Base-by-base conservation (phyloP, 768 basidiomycete genomes). In the Podaxis rugospora region DNA sequence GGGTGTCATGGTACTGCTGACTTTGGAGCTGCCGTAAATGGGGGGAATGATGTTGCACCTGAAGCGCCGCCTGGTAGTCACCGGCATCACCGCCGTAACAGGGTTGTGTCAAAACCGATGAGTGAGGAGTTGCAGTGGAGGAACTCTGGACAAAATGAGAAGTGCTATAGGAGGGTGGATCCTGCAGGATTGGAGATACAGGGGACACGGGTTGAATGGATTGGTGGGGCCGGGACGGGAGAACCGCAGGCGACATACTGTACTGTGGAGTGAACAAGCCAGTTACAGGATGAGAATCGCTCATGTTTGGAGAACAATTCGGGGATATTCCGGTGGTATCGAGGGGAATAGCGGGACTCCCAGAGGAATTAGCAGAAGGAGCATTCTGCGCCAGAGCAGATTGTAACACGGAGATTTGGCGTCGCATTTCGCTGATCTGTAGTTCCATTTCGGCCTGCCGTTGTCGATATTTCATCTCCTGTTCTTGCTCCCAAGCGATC, bases 401-500 rank as follows among this genome's bases (percentile, higher is more conserved):
- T 27, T 58, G 58, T 16, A 69, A 44, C 36, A 55, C 35, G 23
- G 64, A 49, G 27, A 69, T 66, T 44, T 67, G 65, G 23, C 63
- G 62, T 35, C 61, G 65, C 64, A 67, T 64, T 57, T 64, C 66
- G 54, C 28, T 44, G 28, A 63, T 60, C 25, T 63, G 53, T 35
- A 46, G 58, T 36, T 63, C 58, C 50, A 50, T 52, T 51, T 59
- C 63, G 16, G 23, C 49, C 39, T 63, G 63, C 25, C 42, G 50
- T 35, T 55, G 50, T 25, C 50, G 50, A 39, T 27, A 51, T 23
- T 59, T 51, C 25, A 49, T 18, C 72, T 90, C 90, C 63, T 88
- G 85, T 60, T 87, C 85, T 64, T 80, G 76, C 66, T 92, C 90
- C 89, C 90, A 91, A 39, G 76, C 81, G 6, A 79, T 57, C 51